Evolutionary conservation across 495 filamentous ascomycete species (phyloP), one percentile per base, ranked within the genome.

Genomic region (Hyaloscypha bicolor): DNA sequence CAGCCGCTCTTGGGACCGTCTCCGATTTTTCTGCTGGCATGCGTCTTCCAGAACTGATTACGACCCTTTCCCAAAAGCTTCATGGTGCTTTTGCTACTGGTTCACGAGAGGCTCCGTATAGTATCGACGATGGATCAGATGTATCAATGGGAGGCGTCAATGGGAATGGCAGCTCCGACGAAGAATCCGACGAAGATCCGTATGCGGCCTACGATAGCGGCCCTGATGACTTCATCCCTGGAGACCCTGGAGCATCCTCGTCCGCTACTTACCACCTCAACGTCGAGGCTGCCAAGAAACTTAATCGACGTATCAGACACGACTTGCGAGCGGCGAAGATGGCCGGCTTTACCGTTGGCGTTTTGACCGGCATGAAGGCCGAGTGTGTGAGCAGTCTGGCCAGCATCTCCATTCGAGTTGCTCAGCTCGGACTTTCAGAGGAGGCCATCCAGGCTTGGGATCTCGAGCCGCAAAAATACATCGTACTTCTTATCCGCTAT

Each of bases 371-470:
- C 9, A 72, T 86, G 11, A 72, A 80, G 5, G 75, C 82, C 21
- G 72, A 73, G 8, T 62, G 69, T 0, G 52, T 61, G 19, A 72
- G 78, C 9, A 86, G 82, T 45, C 81, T 84, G 29, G 70, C 93
- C 60, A 89, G 85, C 37, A 66, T 96, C 8, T 90, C 89, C 0
- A 83, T 90, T 55, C 88, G 87, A 1, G 83, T 93, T 58, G 77
- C 79, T 0, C 90, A 90, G 67, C 83, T 97, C 2, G 88, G 84
- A 2, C 85, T 98, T 32, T 93, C 93, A 3, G 82, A 90, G 32
- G 91, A 94, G 67, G 90, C 86, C 1, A 82, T 90, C 76, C 83
- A 87, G 69, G 90, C 92, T 16, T 98, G 94, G 94, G 81, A 88
- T 60, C 75, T 98, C 21, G 72, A 84, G 16, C 74, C 79, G 0